Percentiles rank a stretch among this genome's conserved stretches.
phyloP scores from a whole-genome alignment of 306 rosid genomes.

The Mucuna pruriens region DNA sequence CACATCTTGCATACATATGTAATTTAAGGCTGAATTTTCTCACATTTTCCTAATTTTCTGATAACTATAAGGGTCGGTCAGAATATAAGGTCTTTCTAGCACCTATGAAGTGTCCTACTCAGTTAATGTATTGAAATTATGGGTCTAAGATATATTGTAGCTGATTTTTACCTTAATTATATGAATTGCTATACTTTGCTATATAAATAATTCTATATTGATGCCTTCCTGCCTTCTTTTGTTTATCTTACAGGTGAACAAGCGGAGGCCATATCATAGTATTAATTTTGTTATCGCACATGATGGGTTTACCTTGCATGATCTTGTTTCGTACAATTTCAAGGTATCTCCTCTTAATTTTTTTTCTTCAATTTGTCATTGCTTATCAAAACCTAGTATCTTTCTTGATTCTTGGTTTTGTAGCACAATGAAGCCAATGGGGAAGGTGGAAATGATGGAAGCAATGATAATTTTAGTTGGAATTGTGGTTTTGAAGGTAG shows the following conservation, averaged over 20 bases:
- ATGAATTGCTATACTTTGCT: constrained; percentile 7
- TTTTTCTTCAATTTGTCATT: constrained; percentile 13
- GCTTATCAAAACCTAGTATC: constrained; percentile 21
- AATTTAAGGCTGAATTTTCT: not conserved
- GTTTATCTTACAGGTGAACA: constrained; percentile 67
- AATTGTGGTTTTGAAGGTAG: constrained; percentile 97
- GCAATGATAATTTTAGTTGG: constrained; percentile 92
- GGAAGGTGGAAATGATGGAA: constrained; percentile 93
- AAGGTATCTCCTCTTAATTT: constrained; percentile 64
- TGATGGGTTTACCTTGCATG: constrained; percentile 85
- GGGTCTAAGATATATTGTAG: constrained; percentile 9
- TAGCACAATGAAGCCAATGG: constrained; percentile 97
- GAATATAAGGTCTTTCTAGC: not conserved
- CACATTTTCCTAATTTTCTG: not conserved
- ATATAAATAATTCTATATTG: constrained; percentile 19
- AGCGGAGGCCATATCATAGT: constrained; percentile 88
- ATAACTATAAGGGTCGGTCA: not conserved
- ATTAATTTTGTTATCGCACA: constrained; percentile 86
- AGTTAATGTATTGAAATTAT: constrained; percentile 1
- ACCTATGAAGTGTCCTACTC: not conserved
- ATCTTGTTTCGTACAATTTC: constrained; percentile 91
- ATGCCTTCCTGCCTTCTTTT: constrained; percentile 29
- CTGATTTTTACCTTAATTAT: constrained; percentile 5
- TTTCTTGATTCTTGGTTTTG: constrained; percentile 52
- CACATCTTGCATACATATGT: not conserved